Percentiles rank a stretch among this genome's conserved stretches.
phyloP scores from a whole-genome alignment of 768 basidiomycete genomes.

The Rhizopogon rudus region DNA sequence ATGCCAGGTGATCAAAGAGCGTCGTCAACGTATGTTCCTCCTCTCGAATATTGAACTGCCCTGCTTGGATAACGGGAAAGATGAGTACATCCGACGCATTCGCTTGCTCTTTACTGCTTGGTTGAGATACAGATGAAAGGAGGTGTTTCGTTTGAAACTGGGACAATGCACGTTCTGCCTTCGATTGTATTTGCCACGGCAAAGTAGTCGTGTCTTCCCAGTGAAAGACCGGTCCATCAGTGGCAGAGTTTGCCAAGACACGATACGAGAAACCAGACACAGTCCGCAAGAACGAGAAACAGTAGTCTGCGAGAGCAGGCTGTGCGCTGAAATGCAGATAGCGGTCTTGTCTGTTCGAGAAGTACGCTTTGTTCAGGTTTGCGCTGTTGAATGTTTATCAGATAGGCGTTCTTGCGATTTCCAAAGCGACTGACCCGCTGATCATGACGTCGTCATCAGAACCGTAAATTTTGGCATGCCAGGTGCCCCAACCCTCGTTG shows the following conservation, averaged over 20 bases:
- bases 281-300: slow-evolving; percentile 67
- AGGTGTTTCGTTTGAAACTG: slow-evolving; percentile 51
- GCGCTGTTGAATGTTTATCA: slow-evolving; percentile 49
- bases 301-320: slow-evolving; percentile 70
- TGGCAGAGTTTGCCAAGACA: slow-evolving; percentile 32
- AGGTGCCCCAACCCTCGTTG: slow-evolving; percentile 98
- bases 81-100: slow-evolving; percentile 42
- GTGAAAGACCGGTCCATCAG: slow-evolving; percentile 45
- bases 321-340: slow-evolving; percentile 74
- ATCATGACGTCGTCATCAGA: slow-evolving; percentile 90
- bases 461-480: slow-evolving; percentile 97
- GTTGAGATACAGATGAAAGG: slow-evolving; percentile 10
- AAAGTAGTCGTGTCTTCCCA: slow-evolving; percentile 67
- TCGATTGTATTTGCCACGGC: slow-evolving; percentile 64
- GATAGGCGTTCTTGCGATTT: slow-evolving; percentile 1
- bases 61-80: slow-evolving; percentile 85
- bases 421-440: slow-evolving; percentile 66
- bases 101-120: slow-evolving; percentile 15
- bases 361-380: slow-evolving; percentile 90
- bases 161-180: slow-evolving; percentile 51
- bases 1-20: slow-evolving; percentile 51
- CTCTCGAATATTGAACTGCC: slow-evolving; percentile 81
- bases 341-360: slow-evolving; percentile 92
- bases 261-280: slow-evolving; percentile 72
- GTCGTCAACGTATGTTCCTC: slow-evolving; percentile 63